Percentiles rank a stretch among this genome's conserved stretches.
These are phyloP conservation scores for Zymoseptoria pseudotritici DNA, from an alignment of 2,329 filamentous ascomycete genomes.

Conservation along the genomic window DNA sequence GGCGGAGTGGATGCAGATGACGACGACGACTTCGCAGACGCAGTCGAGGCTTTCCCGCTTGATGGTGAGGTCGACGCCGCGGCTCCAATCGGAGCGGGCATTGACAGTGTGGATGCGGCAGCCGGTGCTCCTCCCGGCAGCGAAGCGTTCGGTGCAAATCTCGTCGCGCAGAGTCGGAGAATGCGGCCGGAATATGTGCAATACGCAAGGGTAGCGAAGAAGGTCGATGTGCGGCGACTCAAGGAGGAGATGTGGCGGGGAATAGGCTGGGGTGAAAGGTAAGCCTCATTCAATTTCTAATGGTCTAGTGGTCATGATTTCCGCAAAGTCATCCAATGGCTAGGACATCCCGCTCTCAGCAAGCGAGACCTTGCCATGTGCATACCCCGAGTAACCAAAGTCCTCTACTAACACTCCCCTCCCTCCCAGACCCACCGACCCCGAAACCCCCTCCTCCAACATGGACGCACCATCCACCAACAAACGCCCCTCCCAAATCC, in stretches of 20 bases:
- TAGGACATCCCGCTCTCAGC: too few relatives aligned
- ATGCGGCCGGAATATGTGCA: constrained; percentile 58
- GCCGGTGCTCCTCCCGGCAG: constrained; percentile 27
- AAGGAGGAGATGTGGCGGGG: constrained; percentile 61
- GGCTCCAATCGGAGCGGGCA: constrained; percentile 24
- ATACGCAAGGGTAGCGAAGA: constrained; percentile 59
- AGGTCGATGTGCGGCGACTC: constrained; percentile 56
- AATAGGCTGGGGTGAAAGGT: constrained; percentile 43
- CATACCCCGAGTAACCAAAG: too few relatives aligned
- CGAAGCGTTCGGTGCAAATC: constrained; percentile 54
- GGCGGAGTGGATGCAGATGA: constrained; percentile 60
- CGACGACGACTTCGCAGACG: constrained; percentile 70
- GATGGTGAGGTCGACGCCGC: constrained; percentile 38
- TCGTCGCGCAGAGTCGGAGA: constrained; percentile 54
- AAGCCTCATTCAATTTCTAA: neutral
- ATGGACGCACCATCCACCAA: neutral
- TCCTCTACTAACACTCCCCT: neutral
- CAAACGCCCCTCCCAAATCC: constrained; percentile 11
- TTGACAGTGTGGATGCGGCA: constrained; percentile 30
- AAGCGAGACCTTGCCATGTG: too few relatives aligned
- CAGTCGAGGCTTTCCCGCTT: constrained; percentile 66
- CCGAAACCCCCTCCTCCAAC: constrained; percentile 8
- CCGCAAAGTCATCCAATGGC: too few relatives aligned
- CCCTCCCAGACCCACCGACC: constrained; percentile 2
- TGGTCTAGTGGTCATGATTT: neutral